Evolutionary conservation across 164 flowering plant genomes (phyloP), one percentile per base, ranked within the genome.

Genomic region (Nymphaea thermarum): DNA sequence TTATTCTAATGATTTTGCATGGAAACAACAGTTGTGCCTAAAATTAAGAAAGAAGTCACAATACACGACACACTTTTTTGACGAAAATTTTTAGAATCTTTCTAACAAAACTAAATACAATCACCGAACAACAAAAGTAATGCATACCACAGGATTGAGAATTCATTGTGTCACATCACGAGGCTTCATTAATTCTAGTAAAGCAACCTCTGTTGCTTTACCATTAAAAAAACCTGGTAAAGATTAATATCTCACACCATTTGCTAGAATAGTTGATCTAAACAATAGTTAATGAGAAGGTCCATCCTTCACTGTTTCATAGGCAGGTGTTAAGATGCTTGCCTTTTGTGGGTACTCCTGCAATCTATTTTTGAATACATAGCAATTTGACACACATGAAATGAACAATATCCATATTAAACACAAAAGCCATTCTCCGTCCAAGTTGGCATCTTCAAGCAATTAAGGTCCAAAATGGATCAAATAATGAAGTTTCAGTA

Each of bases 181-280:
- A 42, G 83, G 73, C 62, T 85, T 87, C 15, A 87, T 72, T 51
- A 95, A 72, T 75, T 84, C 86, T 73, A 74, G 1, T 43, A 95
- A 84, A 73, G 99, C 98, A 71, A 95, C 81, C 80, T 95, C 97
- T 60, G 99, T 96, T 67, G 99, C 97, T 76, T 92, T 95, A 16
- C 97, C 88, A 80, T 85, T 95, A 65, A 63, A 82, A 78, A 95
- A 95, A 44, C 91, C 96, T 16, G 88, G 87, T 60, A 95, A 78
- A 57, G 99, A 95, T 69, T 86, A 82, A 77, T 90, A 92, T 68
- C 83, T 80, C 44, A 74, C 80, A 77, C 83, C 77, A 66, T 86
- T 80, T 5, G 90, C 86, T 60, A 80, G 79, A 66, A 91, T 96
- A 0, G 87, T 80, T 3, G 96, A 87, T 71, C 80, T 81, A 68